These are phyloP conservation scores for Barnettozyma californica DNA, from an alignment of 805 yeast species.

Conservation along the genomic window DNA sequence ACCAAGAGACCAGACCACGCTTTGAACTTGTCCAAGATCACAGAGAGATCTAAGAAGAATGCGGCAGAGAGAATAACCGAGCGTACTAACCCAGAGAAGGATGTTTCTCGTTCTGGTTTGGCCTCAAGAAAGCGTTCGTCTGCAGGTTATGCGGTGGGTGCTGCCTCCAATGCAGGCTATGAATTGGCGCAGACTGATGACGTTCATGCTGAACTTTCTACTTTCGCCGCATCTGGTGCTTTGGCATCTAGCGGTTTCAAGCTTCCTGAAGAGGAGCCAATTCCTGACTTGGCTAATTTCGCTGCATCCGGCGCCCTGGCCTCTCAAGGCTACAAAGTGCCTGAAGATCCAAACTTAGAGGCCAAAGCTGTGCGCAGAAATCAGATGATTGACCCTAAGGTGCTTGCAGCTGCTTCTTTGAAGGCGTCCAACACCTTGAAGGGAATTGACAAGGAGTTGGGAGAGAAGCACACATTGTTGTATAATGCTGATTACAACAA, in stretches of 20 bases:
- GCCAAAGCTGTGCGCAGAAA: conserved; percentile 32
- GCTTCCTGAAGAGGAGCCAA: not conserved
- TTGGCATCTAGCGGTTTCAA: conserved; percentile 4
- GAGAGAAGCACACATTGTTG: conserved; percentile 32
- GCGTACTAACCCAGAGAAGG: conserved; percentile 26
- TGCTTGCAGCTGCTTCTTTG: conserved; percentile 45
- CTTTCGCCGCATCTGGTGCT: conserved; percentile 7
- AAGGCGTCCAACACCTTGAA: conserved; percentile 40
- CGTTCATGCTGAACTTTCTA: not conserved
- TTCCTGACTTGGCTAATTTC: conserved; percentile 39
- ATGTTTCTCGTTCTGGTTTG: conserved; percentile 33
- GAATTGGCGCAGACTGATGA: not conserved
- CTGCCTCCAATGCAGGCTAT: conserved; percentile 3
- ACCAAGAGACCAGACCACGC: conserved; percentile 30
- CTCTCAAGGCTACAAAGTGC: conserved; percentile 36
- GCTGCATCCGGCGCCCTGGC: conserved; percentile 56
- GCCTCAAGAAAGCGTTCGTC: conserved; percentile 34
- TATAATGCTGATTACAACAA: conserved; percentile 55
- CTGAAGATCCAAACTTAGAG: conserved; percentile 39
- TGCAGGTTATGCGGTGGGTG: conserved; percentile 50
- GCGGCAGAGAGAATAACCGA: conserved; percentile 28
- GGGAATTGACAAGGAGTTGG: conserved; percentile 36
- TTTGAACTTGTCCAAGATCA: conserved; percentile 48
- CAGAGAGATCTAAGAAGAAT: conserved; percentile 38
- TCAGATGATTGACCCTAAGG: conserved; percentile 36